phyloP scores from a whole-genome alignment of 2,329 filamentous ascomycete genomes.

The Cylindrodendrum hubeiense region DNA sequence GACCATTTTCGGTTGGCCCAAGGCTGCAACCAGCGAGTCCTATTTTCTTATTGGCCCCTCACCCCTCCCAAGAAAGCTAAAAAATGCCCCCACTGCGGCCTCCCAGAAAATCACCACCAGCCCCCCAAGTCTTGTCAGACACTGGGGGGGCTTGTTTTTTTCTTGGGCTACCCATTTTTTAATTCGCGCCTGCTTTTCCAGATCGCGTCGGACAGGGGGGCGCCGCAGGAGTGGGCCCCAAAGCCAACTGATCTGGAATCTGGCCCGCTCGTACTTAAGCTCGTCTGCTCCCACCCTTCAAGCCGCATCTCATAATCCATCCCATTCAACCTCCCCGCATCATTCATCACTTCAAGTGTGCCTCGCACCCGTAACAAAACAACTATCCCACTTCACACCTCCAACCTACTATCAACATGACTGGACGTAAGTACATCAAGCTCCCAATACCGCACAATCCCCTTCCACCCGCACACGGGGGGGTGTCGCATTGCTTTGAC shows the following conservation, averaged over 20 bases:
- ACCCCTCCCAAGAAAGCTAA: too few relatives aligned
- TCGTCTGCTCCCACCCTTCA: slow-evolving; percentile 44
- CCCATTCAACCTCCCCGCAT: slow-evolving; percentile 22
- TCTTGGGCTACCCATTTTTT: slow-evolving; percentile 30
- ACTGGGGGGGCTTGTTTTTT: slow-evolving; percentile 31
- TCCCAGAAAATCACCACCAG: background rate
- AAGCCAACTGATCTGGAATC: slow-evolving; percentile 51
- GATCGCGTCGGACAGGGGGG: slow-evolving; percentile 43
- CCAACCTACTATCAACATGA: slow-evolving; percentile 64
- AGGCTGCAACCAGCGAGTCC: background rate
- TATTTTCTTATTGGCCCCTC: background rate
- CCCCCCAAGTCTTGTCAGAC: slow-evolving; percentile 23
- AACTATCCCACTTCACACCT: slow-evolving; percentile 34
- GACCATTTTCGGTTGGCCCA: background rate
- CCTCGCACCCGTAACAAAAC: slow-evolving; percentile 24
- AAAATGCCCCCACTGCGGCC: background rate
- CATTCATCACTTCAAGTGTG: slow-evolving; percentile 29
- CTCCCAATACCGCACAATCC: background rate
- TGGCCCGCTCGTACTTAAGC: slow-evolving; percentile 56
- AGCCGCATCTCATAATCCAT: slow-evolving; percentile 27
- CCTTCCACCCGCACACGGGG: background rate
- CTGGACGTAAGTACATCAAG: slow-evolving; percentile 72
- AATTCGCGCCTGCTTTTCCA: slow-evolving; percentile 28
- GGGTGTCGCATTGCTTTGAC: background rate
- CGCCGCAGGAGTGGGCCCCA: slow-evolving; percentile 33